Base-by-base conservation (phyloP, 805 yeast genomes). In the Millerago galiae region DNA sequence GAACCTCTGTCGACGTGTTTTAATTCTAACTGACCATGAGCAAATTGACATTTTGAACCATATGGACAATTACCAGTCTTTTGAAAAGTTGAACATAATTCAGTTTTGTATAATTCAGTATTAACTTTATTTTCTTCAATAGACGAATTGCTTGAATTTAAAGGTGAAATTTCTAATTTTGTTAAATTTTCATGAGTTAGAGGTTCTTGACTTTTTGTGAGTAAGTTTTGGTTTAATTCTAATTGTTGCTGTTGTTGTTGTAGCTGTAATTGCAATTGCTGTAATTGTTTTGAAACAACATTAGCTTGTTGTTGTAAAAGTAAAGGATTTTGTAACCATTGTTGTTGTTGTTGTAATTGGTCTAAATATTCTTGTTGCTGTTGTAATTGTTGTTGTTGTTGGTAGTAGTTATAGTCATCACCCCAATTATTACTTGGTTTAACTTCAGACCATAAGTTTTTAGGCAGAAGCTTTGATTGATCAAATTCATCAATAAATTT, bases 41-140 rank as follows among this genome's bases (percentile, higher is more conserved):
- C 96, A 71, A 89, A 89, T 66, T 89, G 96, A 62, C 97, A 89
- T 67, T 89, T 89, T 50, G 75, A 73, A 2, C 95, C 95, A 60
- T 89, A 89, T 13, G 95, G 95, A 61, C 97, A 89, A 40, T 61
- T 56, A 18, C 85, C 84, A 50, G 77, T 74, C 53, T 75, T 78
- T 57, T 79, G 75, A 59, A 72, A 89, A 21, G 90, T 81, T 32
- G 81, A 83, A 62, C 97, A 89, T 43, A 90, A 71, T 62, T 89
- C 97, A 0, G 97, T 90, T 66, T 89, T 89, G 74, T 87, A 89
- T 32, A 89, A 71, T 50, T 77, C 83, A 27, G 85, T 79, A 60
- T 81, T 75, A 42, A 73, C 49, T 35, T 54, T 57, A 7, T 15
- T 15, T 35, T 45, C 44, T 3, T 37, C 43, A 9, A 35, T 34